These are phyloP conservation scores for Suillus plorans DNA, from an alignment of 768 basidiomycete genomes.

Conservation along the genomic window DNA sequence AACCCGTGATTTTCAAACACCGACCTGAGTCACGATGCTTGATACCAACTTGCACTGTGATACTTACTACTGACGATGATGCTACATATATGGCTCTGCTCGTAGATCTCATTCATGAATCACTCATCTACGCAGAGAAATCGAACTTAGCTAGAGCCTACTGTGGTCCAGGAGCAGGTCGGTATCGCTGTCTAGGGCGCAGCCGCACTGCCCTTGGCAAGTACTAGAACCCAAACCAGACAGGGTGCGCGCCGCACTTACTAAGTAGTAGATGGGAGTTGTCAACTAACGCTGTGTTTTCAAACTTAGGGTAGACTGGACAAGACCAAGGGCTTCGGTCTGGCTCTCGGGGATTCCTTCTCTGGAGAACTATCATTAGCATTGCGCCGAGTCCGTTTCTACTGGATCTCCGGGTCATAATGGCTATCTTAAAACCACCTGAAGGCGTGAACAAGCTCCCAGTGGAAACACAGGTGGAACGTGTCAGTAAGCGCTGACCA, in stretches of 20 bases:
- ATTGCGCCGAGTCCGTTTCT: not conserved
- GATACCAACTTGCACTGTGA: not conserved
- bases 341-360: not conserved
- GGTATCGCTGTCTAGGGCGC: not conserved
- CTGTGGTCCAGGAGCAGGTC: not conserved
- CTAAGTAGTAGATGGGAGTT: not conserved
- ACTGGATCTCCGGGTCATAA: not conserved
- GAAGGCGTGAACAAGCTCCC: not conserved
- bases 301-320: not conserved
- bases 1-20: not conserved
- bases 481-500: not conserved
- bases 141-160: not conserved
- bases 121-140: not conserved
- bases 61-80: not conserved
- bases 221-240: not conserved
- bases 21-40: not conserved
- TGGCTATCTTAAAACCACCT: not conserved
- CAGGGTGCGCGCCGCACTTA: not conserved
- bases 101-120: not conserved
- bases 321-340: not conserved
- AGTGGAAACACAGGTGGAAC: not conserved
- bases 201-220: not conserved
- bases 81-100: not conserved
- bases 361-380: not conserved
- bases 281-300: not conserved